These are phyloP conservation scores for Fraxinus greggii DNA, from an alignment of 305 asterid species.

Conservation along the genomic window DNA sequence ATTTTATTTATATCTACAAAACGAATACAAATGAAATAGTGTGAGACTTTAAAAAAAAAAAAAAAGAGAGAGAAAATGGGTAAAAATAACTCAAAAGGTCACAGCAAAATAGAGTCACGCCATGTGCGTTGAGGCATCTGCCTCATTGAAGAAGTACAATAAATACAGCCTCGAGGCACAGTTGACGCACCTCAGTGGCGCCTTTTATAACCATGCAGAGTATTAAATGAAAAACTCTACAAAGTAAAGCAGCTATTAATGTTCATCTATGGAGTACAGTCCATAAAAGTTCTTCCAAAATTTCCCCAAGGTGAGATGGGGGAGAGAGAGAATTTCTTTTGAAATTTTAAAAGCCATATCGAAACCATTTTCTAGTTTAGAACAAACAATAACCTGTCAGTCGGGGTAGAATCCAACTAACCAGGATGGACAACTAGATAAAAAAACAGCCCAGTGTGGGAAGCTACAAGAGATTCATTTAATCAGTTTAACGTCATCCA, in stretches of 20 bases:
- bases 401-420: not conserved
- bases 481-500: not conserved
- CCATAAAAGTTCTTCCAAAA: not conserved
- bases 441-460: not conserved
- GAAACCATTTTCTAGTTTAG: not conserved
- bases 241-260: not conserved
- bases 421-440: not conserved
- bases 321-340: not conserved
- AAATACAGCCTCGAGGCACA: not conserved
- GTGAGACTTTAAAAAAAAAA: not conserved
- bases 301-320: not conserved
- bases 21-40: too few species aligned
- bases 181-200: not conserved
- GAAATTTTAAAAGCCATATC: not conserved
- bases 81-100: not conserved
- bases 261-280: not conserved
- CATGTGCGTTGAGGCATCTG: not conserved
- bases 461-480: not conserved
- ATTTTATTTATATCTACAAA: too few species aligned
- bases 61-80: not conserved
- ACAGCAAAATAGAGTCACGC: not conserved
- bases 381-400: not conserved
- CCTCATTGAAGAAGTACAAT: not conserved
- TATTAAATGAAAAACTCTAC: not conserved
- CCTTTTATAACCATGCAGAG: not conserved